These are phyloP conservation scores for Aureobasidium namibiae DNA, from an alignment of 2,329 filamentous ascomycete genomes.

Conservation along the genomic window DNA sequence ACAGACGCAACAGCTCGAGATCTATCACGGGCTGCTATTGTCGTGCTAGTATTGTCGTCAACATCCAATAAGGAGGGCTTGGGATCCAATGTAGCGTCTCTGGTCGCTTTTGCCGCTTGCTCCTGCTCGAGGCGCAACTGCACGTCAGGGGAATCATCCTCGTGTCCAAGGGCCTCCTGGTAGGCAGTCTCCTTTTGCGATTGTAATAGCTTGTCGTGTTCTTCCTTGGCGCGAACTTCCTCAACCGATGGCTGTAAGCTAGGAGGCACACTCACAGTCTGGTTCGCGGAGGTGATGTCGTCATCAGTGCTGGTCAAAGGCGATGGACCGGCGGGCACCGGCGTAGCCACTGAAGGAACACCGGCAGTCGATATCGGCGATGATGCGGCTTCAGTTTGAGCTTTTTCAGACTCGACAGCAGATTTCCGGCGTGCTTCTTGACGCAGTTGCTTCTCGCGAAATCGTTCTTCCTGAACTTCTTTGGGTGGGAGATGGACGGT, in stretches of 20 bases:
- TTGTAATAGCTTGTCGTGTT: constrained; percentile 44
- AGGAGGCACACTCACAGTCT: constrained; percentile 22
- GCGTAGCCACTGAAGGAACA: constrained; percentile 64
- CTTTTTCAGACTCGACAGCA: not conserved
- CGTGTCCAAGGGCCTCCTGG: constrained; percentile 33
- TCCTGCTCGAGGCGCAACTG: constrained; percentile 38
- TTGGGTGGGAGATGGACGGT: constrained; percentile 42
- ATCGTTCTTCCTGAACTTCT: constrained; percentile 41
- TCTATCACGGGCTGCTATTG: not conserved
- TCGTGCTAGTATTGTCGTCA: not conserved
- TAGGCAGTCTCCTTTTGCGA: constrained; percentile 41
- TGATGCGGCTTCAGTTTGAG: constrained; percentile 24
- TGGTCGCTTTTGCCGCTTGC: constrained; percentile 13
- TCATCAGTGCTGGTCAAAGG: constrained; percentile 68
- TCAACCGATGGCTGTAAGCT: constrained; percentile 18
- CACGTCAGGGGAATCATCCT: constrained; percentile 48
- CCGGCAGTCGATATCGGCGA: constrained; percentile 58
- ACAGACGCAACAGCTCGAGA: not conserved
- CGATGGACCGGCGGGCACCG: constrained; percentile 58
- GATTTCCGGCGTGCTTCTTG: constrained; percentile 29
- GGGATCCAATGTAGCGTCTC: not conserved
- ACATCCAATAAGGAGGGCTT: not conserved
- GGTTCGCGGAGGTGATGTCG: constrained; percentile 29
- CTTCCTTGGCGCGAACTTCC: constrained; percentile 40
- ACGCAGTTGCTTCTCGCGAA: constrained; percentile 31